Base-by-base conservation (phyloP, 768 basidiomycete genomes). In the Sporobolomyces pararoseus region DNA sequence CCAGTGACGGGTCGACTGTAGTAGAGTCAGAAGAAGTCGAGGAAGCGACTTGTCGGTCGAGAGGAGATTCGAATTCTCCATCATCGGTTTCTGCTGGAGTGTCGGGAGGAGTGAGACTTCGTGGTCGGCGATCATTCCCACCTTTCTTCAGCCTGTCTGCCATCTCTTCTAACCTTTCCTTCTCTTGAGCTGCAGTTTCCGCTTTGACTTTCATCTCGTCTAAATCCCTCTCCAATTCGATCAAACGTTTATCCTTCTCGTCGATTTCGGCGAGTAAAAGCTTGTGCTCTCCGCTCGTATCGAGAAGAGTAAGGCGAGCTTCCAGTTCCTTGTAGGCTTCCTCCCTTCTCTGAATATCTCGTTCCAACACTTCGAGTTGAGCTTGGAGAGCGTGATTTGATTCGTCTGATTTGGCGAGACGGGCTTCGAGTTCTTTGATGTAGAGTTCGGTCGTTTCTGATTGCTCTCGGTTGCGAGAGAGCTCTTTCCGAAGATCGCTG, bases 371-470 rank as follows among this genome's bases (percentile, higher is more conserved):
- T 74, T 90, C 90, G 29, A 97, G 85, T 31, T 84, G 86, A 54
- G 83, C 85, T 52, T 87, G 86, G 9, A 96, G 82, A 6, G 44
- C 39, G 12, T 66, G 51, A 27, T 50, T 66, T 27, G 57, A 34
- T 37, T 67, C 65, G 59, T 80, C 79, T 1, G 78, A 70, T 53
- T 75, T 76, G 23, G 86, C 82, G 10, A 96, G 83, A 31, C 91
- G 88, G 52, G 83, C 82, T 79, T 98, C 95, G 34, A 98, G 84
- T 57, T 94, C 92, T 14, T 85, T 82, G 67, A 96, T 90, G 79
- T 97, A 95, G 73, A 87, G 85, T 31, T 84, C 77, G 6, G 89
- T 87, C 61, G 87, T 84, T 2, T 82, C 81, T 75, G 96, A 91
- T 2, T 84, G 78, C 50, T 95, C 91, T 76, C 86, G 89, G 79